Percentiles rank a stretch among this genome's conserved stretches.
Conservation (phyloP, 2,329 filamentous ascomycete genomes). For the Tolypocladium cylindrosporum region DNA sequence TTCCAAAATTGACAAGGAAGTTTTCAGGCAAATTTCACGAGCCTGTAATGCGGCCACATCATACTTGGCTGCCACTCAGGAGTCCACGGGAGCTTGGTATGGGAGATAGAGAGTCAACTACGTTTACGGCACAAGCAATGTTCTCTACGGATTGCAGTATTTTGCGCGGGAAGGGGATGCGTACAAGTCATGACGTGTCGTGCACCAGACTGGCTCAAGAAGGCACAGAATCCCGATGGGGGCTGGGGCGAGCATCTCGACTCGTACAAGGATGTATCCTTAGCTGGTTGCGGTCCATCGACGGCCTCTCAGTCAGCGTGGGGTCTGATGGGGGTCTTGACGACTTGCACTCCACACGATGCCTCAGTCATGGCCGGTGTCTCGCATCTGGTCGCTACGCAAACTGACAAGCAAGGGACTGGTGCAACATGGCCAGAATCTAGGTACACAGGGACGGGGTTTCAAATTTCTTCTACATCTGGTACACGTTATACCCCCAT, state of each 20-base stretch:
- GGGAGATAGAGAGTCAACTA: not conserved
- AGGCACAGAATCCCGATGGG: not conserved
- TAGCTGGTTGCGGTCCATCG: not conserved
- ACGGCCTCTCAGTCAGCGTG: not conserved
- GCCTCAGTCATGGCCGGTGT: not conserved
- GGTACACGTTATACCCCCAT: not conserved
- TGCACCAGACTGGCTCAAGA: not conserved
- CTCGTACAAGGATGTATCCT: not conserved
- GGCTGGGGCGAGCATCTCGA: not conserved
- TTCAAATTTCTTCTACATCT: not conserved
- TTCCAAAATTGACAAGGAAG: not conserved
- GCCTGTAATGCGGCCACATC: not conserved
- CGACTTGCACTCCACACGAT: not conserved
- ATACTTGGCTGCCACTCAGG: not conserved
- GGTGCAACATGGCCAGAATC: not conserved
- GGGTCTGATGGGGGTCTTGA: not conserved
- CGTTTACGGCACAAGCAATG: not conserved
- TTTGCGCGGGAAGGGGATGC: not conserved
- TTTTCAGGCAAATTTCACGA: not conserved
- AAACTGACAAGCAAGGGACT: not conserved
- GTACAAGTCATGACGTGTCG: not conserved
- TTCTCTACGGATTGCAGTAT: not conserved
- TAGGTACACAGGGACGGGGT: not conserved
- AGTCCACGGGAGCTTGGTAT: not conserved
- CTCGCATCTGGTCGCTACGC: not conserved